Evolutionary conservation across 176 grass and related monocot genomes (phyloP), one percentile per base, ranked within the genome.

Genomic region (Poa pratensis): DNA sequence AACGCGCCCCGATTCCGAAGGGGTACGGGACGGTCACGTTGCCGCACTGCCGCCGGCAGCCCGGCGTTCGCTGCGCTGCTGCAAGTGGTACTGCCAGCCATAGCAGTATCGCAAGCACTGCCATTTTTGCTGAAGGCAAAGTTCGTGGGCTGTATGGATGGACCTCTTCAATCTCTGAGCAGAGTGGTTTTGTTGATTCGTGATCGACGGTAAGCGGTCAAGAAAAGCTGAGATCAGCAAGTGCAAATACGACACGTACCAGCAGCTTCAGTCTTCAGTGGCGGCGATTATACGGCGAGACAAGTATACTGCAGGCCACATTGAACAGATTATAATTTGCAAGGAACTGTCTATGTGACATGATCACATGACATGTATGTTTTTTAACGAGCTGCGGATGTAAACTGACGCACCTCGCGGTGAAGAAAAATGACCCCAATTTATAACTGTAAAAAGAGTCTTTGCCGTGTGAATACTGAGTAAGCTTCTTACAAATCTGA

Each of bases 21-120:
- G 93, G 93, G 83, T 92, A 92, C 1, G 90, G 88, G 51, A 95
- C 50, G 26, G 73, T 87, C 12, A 92, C 71, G 86, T 89, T 83
- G 45, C 93, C 93, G 79, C 90, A 95, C 51, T 48, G 85, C 27
- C 28, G 64, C 6, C 28, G 46, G 76, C 93, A 95, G 20, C 90
- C 88, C 18, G 60, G 88, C 10, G 22, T 53, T 59, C 45, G 64
- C 76, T 80, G 77, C 42, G 83, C 62, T 17, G 83, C 63, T 0
- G 19, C 27, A 6, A 5, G 17, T 35, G 17, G 53, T 28, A 30
- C 6, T 4, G 34, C 51, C 20, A 78, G 9, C 75, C 34, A 59
- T 5, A 78, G 19, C 75, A 78, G 13, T 22, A 19, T n/a, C 24
- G 69, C 50, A 53, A 76, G 18, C 50, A n/a, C 9, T 13, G 17